phyloP scores from a whole-genome alignment of 441 rosid genomes.

The Erodium moschatum region DNA sequence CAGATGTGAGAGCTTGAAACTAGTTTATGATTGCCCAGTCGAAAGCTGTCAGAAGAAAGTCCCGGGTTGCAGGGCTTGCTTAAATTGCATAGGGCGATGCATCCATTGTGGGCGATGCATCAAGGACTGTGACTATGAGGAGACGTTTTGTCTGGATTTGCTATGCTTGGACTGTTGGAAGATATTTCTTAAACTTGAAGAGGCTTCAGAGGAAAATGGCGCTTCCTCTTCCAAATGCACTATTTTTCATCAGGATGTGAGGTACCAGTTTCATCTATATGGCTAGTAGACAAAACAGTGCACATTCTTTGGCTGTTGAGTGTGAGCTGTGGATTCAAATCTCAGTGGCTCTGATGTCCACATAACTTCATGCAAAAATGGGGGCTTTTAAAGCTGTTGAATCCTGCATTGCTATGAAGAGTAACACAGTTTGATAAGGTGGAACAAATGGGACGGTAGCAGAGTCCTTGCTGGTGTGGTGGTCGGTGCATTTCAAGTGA shows the following conservation, averaged over 20 bases:
- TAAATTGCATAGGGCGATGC: slow-evolving; percentile 69
- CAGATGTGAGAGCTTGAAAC: slow-evolving; percentile 56
- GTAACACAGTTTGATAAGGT: neutral
- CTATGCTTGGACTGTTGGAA: slow-evolving; percentile 53
- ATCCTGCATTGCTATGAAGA: neutral
- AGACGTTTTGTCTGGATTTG: slow-evolving; percentile 68
- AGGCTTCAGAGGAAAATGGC: slow-evolving; percentile 16
- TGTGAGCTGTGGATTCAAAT: neutral
- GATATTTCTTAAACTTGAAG: slow-evolving; percentile 17
- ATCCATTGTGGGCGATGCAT: slow-evolving; percentile 82
- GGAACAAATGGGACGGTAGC: neutral
- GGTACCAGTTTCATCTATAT: neutral
- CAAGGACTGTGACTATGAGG: slow-evolving; percentile 76
- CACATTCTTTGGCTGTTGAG: neutral
- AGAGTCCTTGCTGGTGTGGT: neutral
- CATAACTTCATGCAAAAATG: neutral
- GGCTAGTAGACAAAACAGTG: neutral
- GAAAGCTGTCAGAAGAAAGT: slow-evolving; percentile 55
- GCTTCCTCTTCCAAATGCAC: slow-evolving; percentile 1
- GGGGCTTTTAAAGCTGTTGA: neutral
- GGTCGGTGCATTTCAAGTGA: neutral
- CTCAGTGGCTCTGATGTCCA: neutral
- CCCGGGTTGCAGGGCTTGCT: slow-evolving; percentile 70
- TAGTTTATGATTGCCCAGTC: slow-evolving; percentile 83
- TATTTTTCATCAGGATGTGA: neutral